phyloP scores from a whole-genome alignment of 164 flowering plant species.

The Santalum album region DNA sequence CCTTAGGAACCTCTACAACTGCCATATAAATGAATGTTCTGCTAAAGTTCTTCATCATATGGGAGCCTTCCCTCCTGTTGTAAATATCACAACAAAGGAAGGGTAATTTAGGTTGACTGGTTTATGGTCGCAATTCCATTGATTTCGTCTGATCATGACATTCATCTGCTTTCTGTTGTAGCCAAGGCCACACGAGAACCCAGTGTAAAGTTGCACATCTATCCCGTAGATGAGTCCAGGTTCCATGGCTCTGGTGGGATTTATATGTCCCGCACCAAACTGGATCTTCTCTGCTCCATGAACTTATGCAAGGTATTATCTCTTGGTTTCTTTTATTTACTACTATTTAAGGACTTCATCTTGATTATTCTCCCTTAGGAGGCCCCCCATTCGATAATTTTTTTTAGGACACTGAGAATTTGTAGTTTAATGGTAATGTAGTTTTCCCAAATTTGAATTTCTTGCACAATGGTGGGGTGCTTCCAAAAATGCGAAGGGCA shows the following conservation, averaged over 20 bases:
- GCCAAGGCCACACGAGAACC: slow-evolving; percentile 15
- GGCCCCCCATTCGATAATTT: too few species aligned
- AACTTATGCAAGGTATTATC: too few species aligned
- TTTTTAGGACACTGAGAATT: too few species aligned
- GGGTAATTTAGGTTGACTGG: slow-evolving; percentile 24
- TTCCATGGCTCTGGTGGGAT: slow-evolving; percentile 18
- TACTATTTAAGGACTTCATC: too few species aligned
- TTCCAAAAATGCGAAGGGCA: too few species aligned
- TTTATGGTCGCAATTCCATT: slow-evolving; percentile 12
- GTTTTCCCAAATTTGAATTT: too few species aligned
- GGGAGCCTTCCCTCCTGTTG: slow-evolving; percentile 2
- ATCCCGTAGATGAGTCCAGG: slow-evolving; percentile 16
- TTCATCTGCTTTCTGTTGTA: slow-evolving; percentile 18
- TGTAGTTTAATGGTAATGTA: too few species aligned
- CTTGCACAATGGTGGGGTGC: too few species aligned
- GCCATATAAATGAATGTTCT: slow-evolving; percentile 17
- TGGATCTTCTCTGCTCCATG: too few species aligned
- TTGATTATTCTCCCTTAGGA: too few species aligned
- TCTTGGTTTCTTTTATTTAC: too few species aligned
- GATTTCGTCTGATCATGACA: slow-evolving; percentile 11
- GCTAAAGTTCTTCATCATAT: slow-evolving; percentile 12
- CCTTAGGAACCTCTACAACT: slow-evolving; percentile 8
- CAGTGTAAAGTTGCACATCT: slow-evolving; percentile 9
- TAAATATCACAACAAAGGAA: slow-evolving; percentile 20
- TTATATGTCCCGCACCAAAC: slow-evolving; percentile 14